Base-by-base conservation (phyloP, 2,329 filamentous ascomycete species). In the Acrocalymma vagum region DNA sequence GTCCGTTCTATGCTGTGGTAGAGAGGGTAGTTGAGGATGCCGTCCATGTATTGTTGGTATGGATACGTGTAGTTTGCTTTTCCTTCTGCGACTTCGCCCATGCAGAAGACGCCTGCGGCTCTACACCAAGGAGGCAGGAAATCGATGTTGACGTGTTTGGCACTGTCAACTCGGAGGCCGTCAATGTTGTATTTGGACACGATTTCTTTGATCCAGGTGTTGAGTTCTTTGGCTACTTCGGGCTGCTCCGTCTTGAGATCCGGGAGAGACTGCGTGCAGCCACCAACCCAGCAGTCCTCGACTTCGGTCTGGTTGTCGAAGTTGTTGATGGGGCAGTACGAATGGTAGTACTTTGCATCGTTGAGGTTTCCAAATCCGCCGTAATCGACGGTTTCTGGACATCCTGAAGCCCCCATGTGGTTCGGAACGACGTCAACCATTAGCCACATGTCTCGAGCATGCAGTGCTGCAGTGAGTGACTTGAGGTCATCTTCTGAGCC, bases 401-500 rank as follows among this genome's bases (percentile, higher is more conserved):
- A 67, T 63, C 11, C 70, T 63, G 16, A 80, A 79, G 20, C 70
- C 62, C 57, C 76, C 82, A 11, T 77, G 56, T 84, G 79, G 58
- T 84, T 83, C 6, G 76, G 73, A 3, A 84, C 80, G 1, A 84
- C 69, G 45, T 84, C 81, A 3, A 84, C 72, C 81, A 85, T 85
- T 23, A 84, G 66, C 50, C 81, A 81, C 80, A 83, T 85, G 11
- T 67, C 74, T 4, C 80, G 72, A 13, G 65, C 61, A 54, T 86
- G 83, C 2, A 84, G 65, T 2, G 78, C 81, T 15, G 68, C 64
- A 2, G 83, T 74, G 6, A 88, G 73, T 4, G 72, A 74, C 48
- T 77, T 77, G 40, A 88, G 72, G 51, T 88, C 84, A 11, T 78
- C 71, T 4, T 74, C 73, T 0, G 79, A 80, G 20, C 85, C 85